Conservation (phyloP, 2,329 filamentous ascomycete genomes). For the Diaporthe vaccinii region DNA sequence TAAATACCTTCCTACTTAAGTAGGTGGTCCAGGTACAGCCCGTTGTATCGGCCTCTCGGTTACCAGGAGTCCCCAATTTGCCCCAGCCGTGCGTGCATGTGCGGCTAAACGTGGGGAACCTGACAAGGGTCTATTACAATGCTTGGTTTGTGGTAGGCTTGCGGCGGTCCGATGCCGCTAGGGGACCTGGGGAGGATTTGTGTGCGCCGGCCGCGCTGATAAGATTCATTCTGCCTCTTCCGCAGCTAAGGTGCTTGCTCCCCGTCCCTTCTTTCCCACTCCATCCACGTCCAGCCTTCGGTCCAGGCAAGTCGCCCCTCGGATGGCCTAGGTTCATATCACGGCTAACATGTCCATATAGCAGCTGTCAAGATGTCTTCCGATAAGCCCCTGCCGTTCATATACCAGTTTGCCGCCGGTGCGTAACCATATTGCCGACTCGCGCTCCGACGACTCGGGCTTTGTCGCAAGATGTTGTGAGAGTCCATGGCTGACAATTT, state of each 20-base stretch:
- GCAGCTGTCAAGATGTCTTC: conserved; percentile 68
- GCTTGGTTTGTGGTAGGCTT: conserved; percentile 14
- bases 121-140: conserved; percentile 1
- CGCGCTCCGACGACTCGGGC: conserved; percentile 7
- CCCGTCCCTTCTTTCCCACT: conserved; percentile 5
- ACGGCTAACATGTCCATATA: neutral
- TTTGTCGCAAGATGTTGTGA: conserved; percentile 42
- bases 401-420: conserved; percentile 96
- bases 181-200: conserved; percentile 18
- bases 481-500: conserved; percentile 47
- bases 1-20: neutral
- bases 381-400: conserved; percentile 86
- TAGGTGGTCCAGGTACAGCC: neutral
- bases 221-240: conserved; percentile 4
- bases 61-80: neutral
- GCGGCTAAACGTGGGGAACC: conserved; percentile 32
- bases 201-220: conserved; percentile 29
- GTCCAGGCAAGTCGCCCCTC: conserved; percentile 29
- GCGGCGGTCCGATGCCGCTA: conserved; percentile 40
- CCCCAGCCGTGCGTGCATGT: conserved; percentile 35
- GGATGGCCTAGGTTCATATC: neutral
- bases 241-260: conserved; percentile 9
- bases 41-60: neutral
- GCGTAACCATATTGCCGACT: conserved; percentile 53
- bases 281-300: conserved; percentile 20